Conservation (phyloP, 805 yeast genomes). For the Metschnikowia cerradonensis region DNA sequence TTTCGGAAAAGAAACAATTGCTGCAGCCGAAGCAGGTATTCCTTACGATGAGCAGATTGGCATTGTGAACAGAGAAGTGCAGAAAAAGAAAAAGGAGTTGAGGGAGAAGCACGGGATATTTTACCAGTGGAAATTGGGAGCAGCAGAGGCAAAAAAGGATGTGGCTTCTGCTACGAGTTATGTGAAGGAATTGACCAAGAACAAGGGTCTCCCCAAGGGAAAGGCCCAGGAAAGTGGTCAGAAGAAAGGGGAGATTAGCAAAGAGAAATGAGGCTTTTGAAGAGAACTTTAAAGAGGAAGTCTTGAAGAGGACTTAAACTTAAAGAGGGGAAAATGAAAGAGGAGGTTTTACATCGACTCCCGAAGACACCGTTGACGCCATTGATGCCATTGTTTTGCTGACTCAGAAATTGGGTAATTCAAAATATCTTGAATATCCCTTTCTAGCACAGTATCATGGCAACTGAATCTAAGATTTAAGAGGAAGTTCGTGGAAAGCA, state of each 20-base stretch:
- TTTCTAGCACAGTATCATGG: too few relatives aligned
- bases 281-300: background rate
- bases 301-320: too few relatives aligned
- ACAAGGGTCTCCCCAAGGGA: constrained; percentile 12
- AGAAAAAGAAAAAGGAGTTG: constrained; percentile 47
- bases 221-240: constrained; percentile 7
- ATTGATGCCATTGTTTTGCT: too few relatives aligned
- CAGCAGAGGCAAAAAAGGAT: constrained; percentile 31
- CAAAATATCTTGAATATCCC: too few relatives aligned
- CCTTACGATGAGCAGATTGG: constrained; percentile 58
- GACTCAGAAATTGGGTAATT: too few relatives aligned
- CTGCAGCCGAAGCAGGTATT: constrained; percentile 68
- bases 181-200: constrained; percentile 15
- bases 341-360: background rate
- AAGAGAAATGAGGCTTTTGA: too few relatives aligned
- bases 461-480: too few relatives aligned
- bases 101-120: constrained; percentile 55
- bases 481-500: too few relatives aligned
- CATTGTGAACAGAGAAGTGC: constrained; percentile 43
- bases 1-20: constrained; percentile 77
- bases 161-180: constrained; percentile 21
- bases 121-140: constrained; percentile 50
- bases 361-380: too few relatives aligned
- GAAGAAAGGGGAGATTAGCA: background rate
- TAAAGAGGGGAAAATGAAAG: background rate